Evolutionary conservation across 2,329 filamentous ascomycete genomes (phyloP), one percentile per base, ranked within the genome.

Genomic region (Shiraia sp.): DNA sequence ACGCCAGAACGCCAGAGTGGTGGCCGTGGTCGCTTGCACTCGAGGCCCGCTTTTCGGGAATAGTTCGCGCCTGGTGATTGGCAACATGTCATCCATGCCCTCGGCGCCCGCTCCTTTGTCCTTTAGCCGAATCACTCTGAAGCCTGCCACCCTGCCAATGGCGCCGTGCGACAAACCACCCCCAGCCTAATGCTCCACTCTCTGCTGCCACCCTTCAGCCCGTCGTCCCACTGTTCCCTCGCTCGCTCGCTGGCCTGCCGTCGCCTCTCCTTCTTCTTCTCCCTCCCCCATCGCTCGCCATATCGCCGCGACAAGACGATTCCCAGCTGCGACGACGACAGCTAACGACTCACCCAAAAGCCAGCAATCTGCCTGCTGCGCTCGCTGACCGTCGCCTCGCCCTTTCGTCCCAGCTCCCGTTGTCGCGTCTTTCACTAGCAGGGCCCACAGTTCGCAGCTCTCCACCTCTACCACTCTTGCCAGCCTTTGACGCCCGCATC

Each of bases 11-110:
- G 26, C 34, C 25, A 28, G 14, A 23, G 16, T 22, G 19, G 19
- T 22, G 19, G 19, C 19, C 30, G 30, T 32, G 10, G 17, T 34
- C 19, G 10, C 5, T 23, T 13, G 25, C 24, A 29, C 19, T 15
- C 10, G 19, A 13, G 32, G 16, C 12, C 14, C 13, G 29, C 29
- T 16, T 13, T 40, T 33, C 15, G 36, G 24, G 36, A 12, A 40
- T 32, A 32, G 36, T 30, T 15, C 10, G 29, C 14, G 6, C 9
- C 22, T 22, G 36, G 4, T 40, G 36, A 40, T 40, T 40, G 36
- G 36, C 29, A 29, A 32, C 29, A 26, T 19, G 29, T 23, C 27
- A 10, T 10, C 29, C 36, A 33, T 32, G 29, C 23, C 29, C 36
- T 30, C 22, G 19, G 19, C 19, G 24, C 36, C 16, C 22, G 12